Base-by-base conservation (phyloP, 2,329 filamentous ascomycete genomes). In the Aspergillaceae sp. region DNA sequence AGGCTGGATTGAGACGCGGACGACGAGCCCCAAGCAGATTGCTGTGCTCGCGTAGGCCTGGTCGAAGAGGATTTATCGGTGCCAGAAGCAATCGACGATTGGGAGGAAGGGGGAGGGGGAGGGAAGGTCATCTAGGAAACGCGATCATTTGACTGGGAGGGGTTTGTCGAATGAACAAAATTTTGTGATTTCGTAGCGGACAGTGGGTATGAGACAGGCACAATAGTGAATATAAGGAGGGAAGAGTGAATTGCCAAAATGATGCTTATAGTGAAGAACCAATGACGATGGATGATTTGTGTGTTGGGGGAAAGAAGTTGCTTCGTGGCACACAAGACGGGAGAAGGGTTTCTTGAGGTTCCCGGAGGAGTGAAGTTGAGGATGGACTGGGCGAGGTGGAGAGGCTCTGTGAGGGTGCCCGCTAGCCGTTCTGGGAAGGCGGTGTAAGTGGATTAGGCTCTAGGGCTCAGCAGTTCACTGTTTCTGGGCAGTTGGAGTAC, bases 61-160 rank as follows among this genome's bases (percentile, higher is more conserved):
- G 63, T 63, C 60, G 68, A 68, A 56, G 68, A 69, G 57, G 66
- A 64, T 60, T 70, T 71, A 62, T 71, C 68, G 59, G 68, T 67
- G 69, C 68, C 69, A 66, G 71, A 71, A 71, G 68, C 68, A 70
- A 71, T 73, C 67, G 68, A 72, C 58, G 71, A 71, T 66, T 74
- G 71, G 65, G 71, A 64, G 63, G 71, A 71, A 68, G 66, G 67
- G 61, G 68, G 69, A 66, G 72, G 70, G 65, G 72, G 69, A 73
- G 70, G 71, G 69, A 72, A 72, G 72, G 68, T 77, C 74, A 77
- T 77, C 73, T 75, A 73, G 70, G 70, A 71, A 66, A 69, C 66
- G 66, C 68, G 67, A 70, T 71, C 71, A 73, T 72, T 72, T 70
- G 68, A 70, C 68, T 65, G 65, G 62, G 59, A 55, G 56, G 59